Conservation (phyloP, 2,329 filamentous ascomycete species). For the Aureobasidium sp. region DNA sequence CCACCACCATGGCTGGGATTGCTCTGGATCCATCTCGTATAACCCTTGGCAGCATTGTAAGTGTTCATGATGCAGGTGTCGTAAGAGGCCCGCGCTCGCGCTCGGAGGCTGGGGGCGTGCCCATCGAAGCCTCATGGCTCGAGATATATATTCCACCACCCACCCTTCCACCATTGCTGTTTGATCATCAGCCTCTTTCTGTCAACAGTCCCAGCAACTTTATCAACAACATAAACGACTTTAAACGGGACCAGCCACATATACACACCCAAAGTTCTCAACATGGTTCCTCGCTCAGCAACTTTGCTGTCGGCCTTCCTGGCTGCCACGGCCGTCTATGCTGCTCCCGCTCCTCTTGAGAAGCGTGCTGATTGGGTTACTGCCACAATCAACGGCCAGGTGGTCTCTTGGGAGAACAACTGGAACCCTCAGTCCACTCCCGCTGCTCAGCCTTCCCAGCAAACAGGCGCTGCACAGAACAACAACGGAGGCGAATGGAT, state of each 20-base stretch:
- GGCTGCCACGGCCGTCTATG: not conserved
- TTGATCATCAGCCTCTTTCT: not conserved
- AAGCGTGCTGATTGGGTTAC: slow-evolving; percentile 37
- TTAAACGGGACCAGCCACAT: not conserved
- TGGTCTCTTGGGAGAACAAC: slow-evolving; percentile 10
- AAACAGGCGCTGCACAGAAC: not conserved
- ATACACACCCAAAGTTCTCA: not conserved
- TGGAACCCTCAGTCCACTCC: not conserved
- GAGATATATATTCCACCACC: not conserved
- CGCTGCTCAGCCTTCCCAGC: not conserved
- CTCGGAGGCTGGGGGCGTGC: not conserved
- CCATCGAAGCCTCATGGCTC: not conserved
- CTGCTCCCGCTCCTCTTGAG: slow-evolving; percentile 23
- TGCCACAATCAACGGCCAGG: not conserved
- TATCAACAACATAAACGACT: not conserved
- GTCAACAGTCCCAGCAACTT: not conserved
- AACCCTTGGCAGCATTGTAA: not conserved
- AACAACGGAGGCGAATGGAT: not conserved
- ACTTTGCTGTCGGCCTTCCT: not conserved
- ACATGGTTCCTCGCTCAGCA: not conserved
- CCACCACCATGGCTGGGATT: not conserved
- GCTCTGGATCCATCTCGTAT: slow-evolving; percentile 2
- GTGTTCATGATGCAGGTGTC: not conserved
- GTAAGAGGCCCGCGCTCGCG: not conserved
- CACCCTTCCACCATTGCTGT: not conserved